Evolutionary conservation across 2,329 filamentous ascomycete species (phyloP).

Genomic region (Aspergillus udagawae): DNA sequence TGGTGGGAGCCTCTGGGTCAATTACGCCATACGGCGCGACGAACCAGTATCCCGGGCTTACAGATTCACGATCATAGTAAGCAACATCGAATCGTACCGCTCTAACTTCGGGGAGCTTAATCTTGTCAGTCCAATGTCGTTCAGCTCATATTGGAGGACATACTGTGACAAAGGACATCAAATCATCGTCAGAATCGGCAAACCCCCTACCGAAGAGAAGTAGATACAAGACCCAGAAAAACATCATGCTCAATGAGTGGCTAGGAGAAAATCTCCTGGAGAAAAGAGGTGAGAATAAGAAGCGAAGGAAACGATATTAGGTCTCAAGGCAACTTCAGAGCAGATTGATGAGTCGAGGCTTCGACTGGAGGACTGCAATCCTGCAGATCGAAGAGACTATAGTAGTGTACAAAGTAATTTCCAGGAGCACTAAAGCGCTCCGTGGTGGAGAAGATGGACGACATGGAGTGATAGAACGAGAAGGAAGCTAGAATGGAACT

Average conservation of each 20-base stretch:
- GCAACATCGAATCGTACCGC: slow-evolving; percentile 25
- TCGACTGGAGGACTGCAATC: too few species aligned
- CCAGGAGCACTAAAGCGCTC: neutral
- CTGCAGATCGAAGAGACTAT: neutral
- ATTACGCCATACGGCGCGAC: slow-evolving; percentile 41
- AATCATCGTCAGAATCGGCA: slow-evolving; percentile 26
- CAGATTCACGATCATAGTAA: slow-evolving; percentile 21
- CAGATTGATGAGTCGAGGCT: neutral
- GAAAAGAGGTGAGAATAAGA: slow-evolving; percentile 6
- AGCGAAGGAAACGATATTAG: slow-evolving; percentile 4
- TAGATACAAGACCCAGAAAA: slow-evolving; percentile 22
- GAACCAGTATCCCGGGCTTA: slow-evolving; percentile 47
- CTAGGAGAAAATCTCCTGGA: slow-evolving; percentile 21
- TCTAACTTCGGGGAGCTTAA: slow-evolving; percentile 23
- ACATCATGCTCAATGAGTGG: slow-evolving; percentile 27
- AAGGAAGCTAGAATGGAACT: too few species aligned
- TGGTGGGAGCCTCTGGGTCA: slow-evolving; percentile 19
- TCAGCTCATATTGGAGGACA: slow-evolving; percentile 1
- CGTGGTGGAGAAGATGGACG: neutral
- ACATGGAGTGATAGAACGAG: neutral
- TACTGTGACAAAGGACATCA: slow-evolving; percentile 35
- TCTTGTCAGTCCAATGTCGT: neutral
- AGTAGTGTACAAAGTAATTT: neutral
- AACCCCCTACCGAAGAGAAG: slow-evolving; percentile 18
- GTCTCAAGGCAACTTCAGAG: neutral